These are phyloP conservation scores for Colletotrichum shisoi DNA, from an alignment of 2,329 filamentous ascomycete species.

Conservation along the genomic window DNA sequence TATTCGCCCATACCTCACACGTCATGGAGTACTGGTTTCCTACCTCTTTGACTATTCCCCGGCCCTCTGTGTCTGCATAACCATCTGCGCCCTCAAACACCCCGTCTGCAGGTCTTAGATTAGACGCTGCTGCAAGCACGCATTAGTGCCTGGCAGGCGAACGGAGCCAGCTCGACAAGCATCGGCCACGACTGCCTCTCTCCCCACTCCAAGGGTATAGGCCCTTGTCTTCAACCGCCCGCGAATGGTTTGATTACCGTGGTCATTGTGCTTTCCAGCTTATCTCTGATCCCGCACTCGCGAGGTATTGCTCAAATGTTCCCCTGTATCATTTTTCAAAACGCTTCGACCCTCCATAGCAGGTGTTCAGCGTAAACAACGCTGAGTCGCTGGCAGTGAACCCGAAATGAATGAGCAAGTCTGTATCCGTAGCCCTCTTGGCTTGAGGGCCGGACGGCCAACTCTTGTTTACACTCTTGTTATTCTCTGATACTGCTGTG, in stretches of 20 bases:
- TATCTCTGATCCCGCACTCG: background rate
- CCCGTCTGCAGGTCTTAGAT: constrained; percentile 25
- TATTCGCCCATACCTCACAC: background rate
- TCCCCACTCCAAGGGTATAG: constrained; percentile 6
- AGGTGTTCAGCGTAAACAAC: background rate
- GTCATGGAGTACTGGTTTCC: constrained; percentile 9
- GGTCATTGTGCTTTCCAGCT: background rate
- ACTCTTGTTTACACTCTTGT: too few relatives aligned
- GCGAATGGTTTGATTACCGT: background rate
- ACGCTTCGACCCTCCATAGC: background rate
- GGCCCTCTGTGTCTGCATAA: background rate
- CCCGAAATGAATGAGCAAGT: background rate
- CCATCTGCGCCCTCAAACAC: background rate
- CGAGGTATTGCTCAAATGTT: background rate
- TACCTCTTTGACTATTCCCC: background rate
- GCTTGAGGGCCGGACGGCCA: background rate
- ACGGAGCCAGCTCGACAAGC: background rate
- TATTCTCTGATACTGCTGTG: background rate
- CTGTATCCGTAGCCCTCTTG: too few relatives aligned
- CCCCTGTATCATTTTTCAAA: background rate
- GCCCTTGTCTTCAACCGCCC: constrained; percentile 2
- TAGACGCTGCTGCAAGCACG: constrained; percentile 17
- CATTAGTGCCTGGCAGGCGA: constrained; percentile 24
- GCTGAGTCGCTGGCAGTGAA: background rate
- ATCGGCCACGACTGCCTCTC: constrained; percentile 1